These are phyloP conservation scores for Adansonia digitata DNA, from an alignment of 345 rosid genomes.

Conservation along the genomic window DNA sequence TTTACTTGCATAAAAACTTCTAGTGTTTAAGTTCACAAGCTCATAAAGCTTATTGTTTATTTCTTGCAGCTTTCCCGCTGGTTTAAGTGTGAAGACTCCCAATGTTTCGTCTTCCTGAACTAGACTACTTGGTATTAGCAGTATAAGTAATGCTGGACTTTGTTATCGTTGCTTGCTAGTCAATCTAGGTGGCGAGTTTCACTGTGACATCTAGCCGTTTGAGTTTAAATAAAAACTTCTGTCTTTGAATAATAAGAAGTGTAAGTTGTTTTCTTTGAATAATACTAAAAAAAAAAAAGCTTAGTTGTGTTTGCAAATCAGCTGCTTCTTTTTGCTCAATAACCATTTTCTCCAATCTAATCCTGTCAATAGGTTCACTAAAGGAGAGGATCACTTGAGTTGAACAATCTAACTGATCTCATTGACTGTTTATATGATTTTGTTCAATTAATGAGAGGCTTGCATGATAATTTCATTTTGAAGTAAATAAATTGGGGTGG, in stretches of 20 bases:
- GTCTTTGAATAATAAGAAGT: too few species aligned
- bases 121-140: background rate
- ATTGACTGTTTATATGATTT: background rate
- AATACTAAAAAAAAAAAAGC: background rate
- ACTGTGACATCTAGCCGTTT: background rate
- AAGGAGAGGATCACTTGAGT: background rate
- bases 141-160: background rate
- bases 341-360: background rate
- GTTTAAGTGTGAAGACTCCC: background rate
- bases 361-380: too few species aligned
- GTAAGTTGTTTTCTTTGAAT: background rate
- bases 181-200: background rate
- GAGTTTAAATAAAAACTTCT: background rate
- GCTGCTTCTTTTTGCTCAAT: background rate
- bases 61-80: conserved; percentile 6
- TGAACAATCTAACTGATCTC: too few species aligned
- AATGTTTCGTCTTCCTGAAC: background rate
- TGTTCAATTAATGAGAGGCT: background rate
- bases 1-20: too few species aligned
- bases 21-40: background rate
- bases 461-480: background rate
- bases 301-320: background rate
- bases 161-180: background rate
- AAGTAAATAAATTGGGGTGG: too few species aligned
- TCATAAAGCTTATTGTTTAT: background rate